A percentile compares a stretch with the other conserved stretches of the same genome.
These are phyloP conservation scores for Puccinia horiana DNA, from an alignment of 1,284 basidiomycete species.

Conservation along the genomic window DNA sequence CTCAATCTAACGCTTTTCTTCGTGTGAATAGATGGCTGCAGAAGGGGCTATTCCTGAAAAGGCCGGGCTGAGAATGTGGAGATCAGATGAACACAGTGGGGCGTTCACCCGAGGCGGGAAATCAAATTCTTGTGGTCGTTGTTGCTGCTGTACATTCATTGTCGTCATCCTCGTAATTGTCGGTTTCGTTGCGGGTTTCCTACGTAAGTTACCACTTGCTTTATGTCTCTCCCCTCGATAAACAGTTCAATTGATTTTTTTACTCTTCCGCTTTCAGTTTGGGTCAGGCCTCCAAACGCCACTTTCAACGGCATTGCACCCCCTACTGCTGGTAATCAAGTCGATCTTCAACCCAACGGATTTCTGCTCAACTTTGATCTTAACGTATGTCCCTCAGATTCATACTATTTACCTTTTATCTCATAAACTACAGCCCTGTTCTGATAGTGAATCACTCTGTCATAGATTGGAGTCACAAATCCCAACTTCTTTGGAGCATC, in stretches of 20 bases:
- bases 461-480: conserved; percentile 45
- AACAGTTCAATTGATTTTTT: not conserved
- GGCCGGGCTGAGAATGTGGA: conserved; percentile 56
- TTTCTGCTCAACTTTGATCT: conserved; percentile 55
- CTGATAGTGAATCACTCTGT: not conserved
- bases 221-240: not conserved
- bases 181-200: conserved; percentile 56
- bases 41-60: conserved; percentile 58
- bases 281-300: conserved; percentile 57
- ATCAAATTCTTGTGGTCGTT: conserved; percentile 53
- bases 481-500: conserved; percentile 53
- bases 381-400: conserved; percentile 45
- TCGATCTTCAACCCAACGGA: conserved; percentile 51
- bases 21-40: conserved; percentile 53
- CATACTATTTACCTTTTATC: not conserved
- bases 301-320: conserved; percentile 55
- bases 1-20: not conserved
- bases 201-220: conserved; percentile 51
- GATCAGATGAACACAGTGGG: conserved; percentile 56
- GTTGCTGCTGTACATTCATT: conserved; percentile 55
- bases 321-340: conserved; percentile 53
- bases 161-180: conserved; percentile 55
- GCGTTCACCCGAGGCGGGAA: conserved; percentile 54
- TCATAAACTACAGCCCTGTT: not conserved
- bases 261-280: conserved; percentile 50